These are phyloP conservation scores for Nadsonia commutata DNA, from an alignment of 1,139 yeast genomes.

Conservation along the genomic window DNA sequence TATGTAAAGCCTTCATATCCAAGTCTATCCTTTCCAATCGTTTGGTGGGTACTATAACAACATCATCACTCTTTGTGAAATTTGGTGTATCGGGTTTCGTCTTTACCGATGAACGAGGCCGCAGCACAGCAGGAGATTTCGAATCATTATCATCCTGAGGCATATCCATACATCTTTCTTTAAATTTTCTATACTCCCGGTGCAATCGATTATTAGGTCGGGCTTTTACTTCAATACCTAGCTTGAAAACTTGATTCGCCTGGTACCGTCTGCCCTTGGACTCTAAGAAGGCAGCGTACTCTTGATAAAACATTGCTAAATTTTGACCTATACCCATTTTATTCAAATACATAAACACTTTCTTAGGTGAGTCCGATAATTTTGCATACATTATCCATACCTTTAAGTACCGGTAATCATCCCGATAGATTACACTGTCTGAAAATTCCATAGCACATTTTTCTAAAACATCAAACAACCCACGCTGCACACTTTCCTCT, in stretches of 20 bases:
- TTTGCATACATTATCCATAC: conserved; percentile 70
- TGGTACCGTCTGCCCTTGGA: conserved; percentile 34
- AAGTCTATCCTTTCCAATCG: conserved; percentile 55
- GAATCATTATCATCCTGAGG: conserved; percentile 23
- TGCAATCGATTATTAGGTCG: conserved; percentile 46
- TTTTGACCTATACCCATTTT: conserved; percentile 58
- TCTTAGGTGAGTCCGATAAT: conserved; percentile 57
- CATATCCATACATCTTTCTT: conserved; percentile 22
- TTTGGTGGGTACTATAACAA: no score
- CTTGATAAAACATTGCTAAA: conserved; percentile 64
- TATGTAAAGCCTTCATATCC: conserved; percentile 30
- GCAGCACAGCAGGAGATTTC: conserved; percentile 18
- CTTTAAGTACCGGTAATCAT: conserved; percentile 66
- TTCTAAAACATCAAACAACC: conserved; percentile 52
- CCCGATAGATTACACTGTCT: conserved; percentile 51
- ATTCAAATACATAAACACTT: conserved; percentile 57
- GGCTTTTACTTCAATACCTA: conserved; percentile 49
- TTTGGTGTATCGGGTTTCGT: no score
- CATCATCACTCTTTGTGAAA: no score
- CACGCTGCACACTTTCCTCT: conserved; percentile 54
- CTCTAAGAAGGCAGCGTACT: conserved; percentile 58
- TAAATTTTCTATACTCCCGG: conserved; percentile 36
- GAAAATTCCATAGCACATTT: conserved; percentile 57
- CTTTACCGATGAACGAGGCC: no score
- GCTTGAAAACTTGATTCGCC: conserved; percentile 47